Percentiles rank a stretch among this genome's conserved stretches.
phyloP scores from a whole-genome alignment of 345 rosid species.

The Turritis glabra region DNA sequence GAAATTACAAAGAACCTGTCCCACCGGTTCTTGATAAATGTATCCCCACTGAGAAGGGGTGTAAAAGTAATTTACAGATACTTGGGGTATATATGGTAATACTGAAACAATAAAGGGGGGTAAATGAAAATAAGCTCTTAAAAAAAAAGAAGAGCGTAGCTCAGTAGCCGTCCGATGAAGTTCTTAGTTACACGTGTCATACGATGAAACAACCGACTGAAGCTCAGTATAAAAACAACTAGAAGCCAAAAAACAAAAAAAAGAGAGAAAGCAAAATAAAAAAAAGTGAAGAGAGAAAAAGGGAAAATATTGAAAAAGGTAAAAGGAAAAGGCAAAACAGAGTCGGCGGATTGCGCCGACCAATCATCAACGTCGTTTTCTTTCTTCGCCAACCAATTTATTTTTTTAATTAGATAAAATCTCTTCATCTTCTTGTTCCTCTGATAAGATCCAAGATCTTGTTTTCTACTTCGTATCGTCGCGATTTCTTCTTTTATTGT shows the following conservation, averaged over 20 bases:
- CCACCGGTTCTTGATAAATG: no score
- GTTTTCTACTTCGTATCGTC: slow-evolving; percentile 1
- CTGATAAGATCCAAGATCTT: slow-evolving; percentile 3
- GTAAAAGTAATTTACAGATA: background rate
- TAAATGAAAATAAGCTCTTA: no score
- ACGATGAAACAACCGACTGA: slow-evolving; percentile 1
- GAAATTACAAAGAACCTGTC: no score
- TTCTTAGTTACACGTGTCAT: background rate
- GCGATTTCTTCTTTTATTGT: background rate
- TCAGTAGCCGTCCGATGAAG: slow-evolving; percentile 24
- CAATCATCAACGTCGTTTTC: slow-evolving; percentile 34
- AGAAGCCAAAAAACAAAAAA: background rate
- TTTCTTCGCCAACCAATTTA: slow-evolving; percentile 9
- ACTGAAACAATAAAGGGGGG: no score
- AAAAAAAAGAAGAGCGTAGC: background rate
- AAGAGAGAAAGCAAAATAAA: background rate
- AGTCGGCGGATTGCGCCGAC: slow-evolving; percentile 42
- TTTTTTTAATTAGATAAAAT: no score
- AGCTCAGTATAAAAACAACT: background rate
- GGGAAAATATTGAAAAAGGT: background rate
- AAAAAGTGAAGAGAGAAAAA: background rate
- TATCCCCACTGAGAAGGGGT: no score
- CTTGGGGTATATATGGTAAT: background rate
- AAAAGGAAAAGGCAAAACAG: background rate
- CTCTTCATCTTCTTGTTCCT: background rate